phyloP scores from a whole-genome alignment of 176 grass and related monocot genomes.

The Carex kokanica region DNA sequence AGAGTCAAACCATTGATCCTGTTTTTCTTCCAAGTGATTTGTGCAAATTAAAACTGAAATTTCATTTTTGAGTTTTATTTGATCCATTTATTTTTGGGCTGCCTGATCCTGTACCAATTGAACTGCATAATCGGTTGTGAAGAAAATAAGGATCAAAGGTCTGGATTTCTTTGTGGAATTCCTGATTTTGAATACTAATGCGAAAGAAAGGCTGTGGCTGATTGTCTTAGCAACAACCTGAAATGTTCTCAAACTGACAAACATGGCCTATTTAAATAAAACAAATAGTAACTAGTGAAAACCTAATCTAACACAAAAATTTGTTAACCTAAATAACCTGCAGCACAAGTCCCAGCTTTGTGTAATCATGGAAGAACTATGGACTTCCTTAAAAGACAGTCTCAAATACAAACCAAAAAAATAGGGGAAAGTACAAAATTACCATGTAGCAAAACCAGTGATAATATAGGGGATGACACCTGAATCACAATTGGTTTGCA shows the following conservation, averaged over 20 bases:
- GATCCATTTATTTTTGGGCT: background rate
- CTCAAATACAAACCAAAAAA: too few species aligned
- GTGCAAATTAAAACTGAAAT: background rate
- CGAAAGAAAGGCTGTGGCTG: background rate
- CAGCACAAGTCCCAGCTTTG: background rate
- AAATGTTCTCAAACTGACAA: background rate
- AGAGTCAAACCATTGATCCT: background rate
- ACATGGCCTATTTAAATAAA: background rate
- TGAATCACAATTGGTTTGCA: too few species aligned
- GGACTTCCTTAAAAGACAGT: too few species aligned
- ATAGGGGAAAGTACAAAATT: too few species aligned
- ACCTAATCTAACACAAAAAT: background rate
- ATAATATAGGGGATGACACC: too few species aligned
- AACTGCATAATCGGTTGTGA: background rate
- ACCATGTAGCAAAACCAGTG: too few species aligned
- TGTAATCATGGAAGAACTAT: background rate
- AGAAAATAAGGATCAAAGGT: background rate
- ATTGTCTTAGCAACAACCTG: background rate
- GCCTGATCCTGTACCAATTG: background rate
- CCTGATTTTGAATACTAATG: background rate
- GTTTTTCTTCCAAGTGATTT: background rate
- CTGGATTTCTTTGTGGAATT: background rate
- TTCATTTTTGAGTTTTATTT: background rate
- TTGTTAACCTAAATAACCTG: background rate
- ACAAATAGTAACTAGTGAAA: background rate